Evolutionary conservation across 257 asterid genomes (phyloP).

Genomic region (Voacanga thouarsii): DNA sequence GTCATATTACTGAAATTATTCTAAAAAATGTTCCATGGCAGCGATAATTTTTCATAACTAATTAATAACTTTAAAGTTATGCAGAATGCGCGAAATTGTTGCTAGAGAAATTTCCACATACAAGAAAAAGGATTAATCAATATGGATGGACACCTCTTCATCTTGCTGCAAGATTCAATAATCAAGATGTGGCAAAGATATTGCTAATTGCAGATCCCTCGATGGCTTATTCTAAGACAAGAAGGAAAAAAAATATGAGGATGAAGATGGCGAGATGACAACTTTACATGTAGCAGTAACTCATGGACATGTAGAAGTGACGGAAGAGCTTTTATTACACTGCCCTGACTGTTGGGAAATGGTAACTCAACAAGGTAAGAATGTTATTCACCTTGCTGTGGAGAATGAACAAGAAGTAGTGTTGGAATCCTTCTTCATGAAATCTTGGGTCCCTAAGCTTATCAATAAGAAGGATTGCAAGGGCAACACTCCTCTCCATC

Average conservation of each 20-base stretch:
- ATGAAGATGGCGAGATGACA: neutral
- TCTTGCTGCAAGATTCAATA: conserved; percentile 1
- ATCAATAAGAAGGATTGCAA: neutral
- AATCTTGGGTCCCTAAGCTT: neutral
- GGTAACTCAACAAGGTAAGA: neutral
- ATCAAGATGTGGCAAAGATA: neutral
- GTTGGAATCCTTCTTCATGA: neutral
- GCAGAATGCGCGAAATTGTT: neutral
- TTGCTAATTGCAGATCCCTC: conserved; percentile 3
- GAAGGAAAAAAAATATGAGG: neutral
- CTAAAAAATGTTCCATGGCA: too few species aligned
- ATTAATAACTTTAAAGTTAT: neutral
- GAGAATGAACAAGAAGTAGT: neutral
- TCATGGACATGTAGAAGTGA: neutral
- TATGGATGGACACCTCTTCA: conserved; percentile 26
- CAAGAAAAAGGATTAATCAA: neutral
- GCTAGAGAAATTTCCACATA: neutral
- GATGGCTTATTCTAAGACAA: neutral
- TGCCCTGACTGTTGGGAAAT: neutral
- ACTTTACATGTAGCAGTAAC: conserved; percentile 17
- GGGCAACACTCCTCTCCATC: conserved; percentile 4
- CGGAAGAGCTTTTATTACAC: neutral
- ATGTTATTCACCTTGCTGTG: conserved; percentile 13
- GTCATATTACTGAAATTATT: neutral
- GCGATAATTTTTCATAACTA: too few species aligned